phyloP scores from a whole-genome alignment of 257 asterid genomes.

The Cinchona pubescens region DNA sequence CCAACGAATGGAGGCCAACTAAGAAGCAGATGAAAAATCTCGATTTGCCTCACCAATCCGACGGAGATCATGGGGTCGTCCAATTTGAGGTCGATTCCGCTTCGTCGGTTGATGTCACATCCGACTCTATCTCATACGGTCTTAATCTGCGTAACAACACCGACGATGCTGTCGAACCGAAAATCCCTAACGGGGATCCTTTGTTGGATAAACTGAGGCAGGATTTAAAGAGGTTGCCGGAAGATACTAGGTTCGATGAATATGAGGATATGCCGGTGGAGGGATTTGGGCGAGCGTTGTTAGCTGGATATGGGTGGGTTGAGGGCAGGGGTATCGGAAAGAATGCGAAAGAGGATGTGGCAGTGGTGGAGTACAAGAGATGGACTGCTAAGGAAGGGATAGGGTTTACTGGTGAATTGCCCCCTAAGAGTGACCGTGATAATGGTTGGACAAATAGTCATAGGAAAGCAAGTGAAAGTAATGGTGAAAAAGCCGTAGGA shows the following conservation, averaged over 20 bases:
- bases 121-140: conserved; percentile 50
- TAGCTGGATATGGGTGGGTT: conserved; percentile 78
- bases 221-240: conserved; percentile 60
- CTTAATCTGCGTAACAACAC: conserved; percentile 55
- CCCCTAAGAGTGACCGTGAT: conserved; percentile 10
- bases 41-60: conserved; percentile 44
- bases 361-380: conserved; percentile 40
- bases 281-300: conserved; percentile 60
- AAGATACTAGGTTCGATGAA: conserved; percentile 50
- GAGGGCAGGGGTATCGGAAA: conserved; percentile 83
- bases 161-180: neutral
- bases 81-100: conserved; percentile 59
- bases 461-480: conserved; percentile 21
- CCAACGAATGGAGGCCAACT: conserved; percentile 58
- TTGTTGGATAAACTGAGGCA: conserved; percentile 52
- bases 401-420: conserved; percentile 49
- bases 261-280: conserved; percentile 73
- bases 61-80: conserved; percentile 32
- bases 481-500: conserved; percentile 1
- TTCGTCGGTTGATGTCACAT: conserved; percentile 34
- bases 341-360: conserved; percentile 63
- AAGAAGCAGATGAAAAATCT: conserved; percentile 66
- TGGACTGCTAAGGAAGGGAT: conserved; percentile 77
- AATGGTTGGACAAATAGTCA: conserved; percentile 20
- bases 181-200: conserved; percentile 38